Percentiles rank a stretch among this genome's conserved stretches.
These are phyloP conservation scores for Talaromyces verruculosus DNA, from an alignment of 2,329 filamentous ascomycete species.

Conservation along the genomic window DNA sequence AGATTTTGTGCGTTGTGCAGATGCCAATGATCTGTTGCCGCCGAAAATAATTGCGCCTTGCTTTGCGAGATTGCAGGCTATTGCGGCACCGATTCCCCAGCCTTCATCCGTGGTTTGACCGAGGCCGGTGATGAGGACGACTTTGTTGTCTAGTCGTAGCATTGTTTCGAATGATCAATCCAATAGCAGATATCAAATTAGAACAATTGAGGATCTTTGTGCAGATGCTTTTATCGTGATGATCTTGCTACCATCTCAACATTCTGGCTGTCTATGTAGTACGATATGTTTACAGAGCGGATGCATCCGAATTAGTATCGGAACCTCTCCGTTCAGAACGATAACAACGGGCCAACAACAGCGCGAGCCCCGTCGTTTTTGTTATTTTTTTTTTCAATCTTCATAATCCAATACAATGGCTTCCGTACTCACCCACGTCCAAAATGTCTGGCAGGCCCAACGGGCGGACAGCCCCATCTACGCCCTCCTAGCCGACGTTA, in stretches of 20 bases:
- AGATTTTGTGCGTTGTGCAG: constrained; percentile 43
- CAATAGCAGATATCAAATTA: not conserved
- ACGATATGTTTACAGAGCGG: not conserved
- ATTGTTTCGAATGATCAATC: not conserved
- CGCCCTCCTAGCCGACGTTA: not conserved
- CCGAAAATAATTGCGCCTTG: constrained; percentile 54
- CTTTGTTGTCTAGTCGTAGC: constrained; percentile 5
- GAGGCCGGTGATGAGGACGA: constrained; percentile 19
- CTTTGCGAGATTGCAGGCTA: constrained; percentile 44
- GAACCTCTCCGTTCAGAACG: not conserved
- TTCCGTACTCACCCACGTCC: not conserved
- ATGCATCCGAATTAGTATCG: not conserved
- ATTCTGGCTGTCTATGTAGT: not conserved
- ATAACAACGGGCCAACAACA: not conserved
- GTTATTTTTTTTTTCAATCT: not conserved
- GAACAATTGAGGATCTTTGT: not conserved
- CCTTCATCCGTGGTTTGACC: constrained; percentile 5
- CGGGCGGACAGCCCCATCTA: not conserved
- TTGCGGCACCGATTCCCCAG: constrained; percentile 18
- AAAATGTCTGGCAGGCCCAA: not conserved
- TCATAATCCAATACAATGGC: not conserved
- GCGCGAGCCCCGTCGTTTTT: not conserved
- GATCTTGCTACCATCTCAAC: not conserved
- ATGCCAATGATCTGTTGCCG: constrained; percentile 49
- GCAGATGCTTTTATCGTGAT: not conserved